Conservation (phyloP, 768 basidiomycete species). For the Trametes cingulata region DNA sequence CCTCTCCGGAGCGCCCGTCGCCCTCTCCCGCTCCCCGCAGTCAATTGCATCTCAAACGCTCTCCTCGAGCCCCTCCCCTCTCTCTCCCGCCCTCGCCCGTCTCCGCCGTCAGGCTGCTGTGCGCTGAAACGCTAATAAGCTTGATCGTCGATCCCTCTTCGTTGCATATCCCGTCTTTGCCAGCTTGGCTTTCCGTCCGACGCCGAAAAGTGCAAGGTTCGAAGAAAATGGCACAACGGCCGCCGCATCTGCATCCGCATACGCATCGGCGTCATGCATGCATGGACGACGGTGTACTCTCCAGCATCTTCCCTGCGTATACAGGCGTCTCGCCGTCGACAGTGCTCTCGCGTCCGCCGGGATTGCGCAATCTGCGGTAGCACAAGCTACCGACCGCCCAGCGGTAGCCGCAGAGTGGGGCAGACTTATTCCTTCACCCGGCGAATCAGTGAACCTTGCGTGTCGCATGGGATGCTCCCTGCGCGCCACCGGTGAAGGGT, state of each 20-base stretch:
- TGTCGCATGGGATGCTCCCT: no score
- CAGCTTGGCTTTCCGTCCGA: not conserved
- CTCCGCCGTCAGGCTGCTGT: constrained; percentile 4
- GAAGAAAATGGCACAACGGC: no score
- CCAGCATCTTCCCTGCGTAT: not conserved
- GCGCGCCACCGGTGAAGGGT: no score
- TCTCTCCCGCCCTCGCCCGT: not conserved
- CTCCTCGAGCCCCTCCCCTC: not conserved
- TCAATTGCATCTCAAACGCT: not conserved
- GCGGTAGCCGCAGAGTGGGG: not conserved
- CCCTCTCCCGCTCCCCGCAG: not conserved
- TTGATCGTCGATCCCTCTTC: constrained; percentile 3
- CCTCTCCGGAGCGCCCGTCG: constrained; percentile 15
- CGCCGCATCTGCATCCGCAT: no score
- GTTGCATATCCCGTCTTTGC: not conserved
- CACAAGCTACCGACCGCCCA: not conserved
- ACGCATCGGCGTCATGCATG: no score
- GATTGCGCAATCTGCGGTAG: not conserved
- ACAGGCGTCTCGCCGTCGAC: not conserved
- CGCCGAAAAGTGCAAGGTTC: no score
- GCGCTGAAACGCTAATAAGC: not conserved
- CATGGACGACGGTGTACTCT: no score
- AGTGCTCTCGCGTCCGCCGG: not conserved
- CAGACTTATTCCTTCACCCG: not conserved
- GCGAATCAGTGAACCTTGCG: no score